Conservation (phyloP, 2,329 filamentous ascomycete species). For the Zasmidium citrigriseum region DNA sequence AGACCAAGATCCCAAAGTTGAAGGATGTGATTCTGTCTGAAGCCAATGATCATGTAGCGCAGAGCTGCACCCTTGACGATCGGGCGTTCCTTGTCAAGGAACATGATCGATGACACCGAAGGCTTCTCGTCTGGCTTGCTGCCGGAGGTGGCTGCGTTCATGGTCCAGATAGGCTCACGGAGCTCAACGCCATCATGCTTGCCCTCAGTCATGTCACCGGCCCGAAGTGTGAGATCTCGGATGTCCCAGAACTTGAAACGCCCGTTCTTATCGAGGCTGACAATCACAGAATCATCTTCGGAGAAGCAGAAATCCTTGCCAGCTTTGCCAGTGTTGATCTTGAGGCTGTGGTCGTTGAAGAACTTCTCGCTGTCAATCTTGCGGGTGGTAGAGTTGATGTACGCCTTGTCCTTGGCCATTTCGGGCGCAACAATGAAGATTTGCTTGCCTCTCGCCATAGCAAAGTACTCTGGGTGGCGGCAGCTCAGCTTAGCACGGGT, state of each 20-base stretch:
- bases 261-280: slow-evolving; percentile 94
- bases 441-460: slow-evolving; percentile 90
- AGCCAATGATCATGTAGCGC: slow-evolving; percentile 92
- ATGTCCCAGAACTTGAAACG: slow-evolving; percentile 99
- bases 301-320: slow-evolving; percentile 98
- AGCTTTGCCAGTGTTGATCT: slow-evolving; percentile 95
- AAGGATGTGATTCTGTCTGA: slow-evolving; percentile 98
- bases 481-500: slow-evolving; percentile 90
- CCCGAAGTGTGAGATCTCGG: slow-evolving; percentile 65
- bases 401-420: slow-evolving; percentile 53
- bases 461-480: slow-evolving; percentile 89
- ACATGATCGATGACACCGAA: slow-evolving; percentile 92
- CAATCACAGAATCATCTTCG: slow-evolving; percentile 91
- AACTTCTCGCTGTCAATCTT: slow-evolving; percentile 85
- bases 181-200: slow-evolving; percentile 60
- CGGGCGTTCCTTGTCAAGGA: slow-evolving; percentile 93
- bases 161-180: slow-evolving; percentile 80
- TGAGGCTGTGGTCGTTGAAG: slow-evolving; percentile 80
- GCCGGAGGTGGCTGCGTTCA: slow-evolving; percentile 61
- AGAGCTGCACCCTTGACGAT: slow-evolving; percentile 88
- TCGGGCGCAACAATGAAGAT: slow-evolving; percentile 81
- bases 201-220: slow-evolving; percentile 43
- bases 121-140: slow-evolving; percentile 69
- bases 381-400: slow-evolving; percentile 52
- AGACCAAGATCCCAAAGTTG: slow-evolving; percentile 98